Evolutionary conservation across 2,329 filamentous ascomycete genomes (phyloP).

Genomic region (Biscogniauxia sp.): DNA sequence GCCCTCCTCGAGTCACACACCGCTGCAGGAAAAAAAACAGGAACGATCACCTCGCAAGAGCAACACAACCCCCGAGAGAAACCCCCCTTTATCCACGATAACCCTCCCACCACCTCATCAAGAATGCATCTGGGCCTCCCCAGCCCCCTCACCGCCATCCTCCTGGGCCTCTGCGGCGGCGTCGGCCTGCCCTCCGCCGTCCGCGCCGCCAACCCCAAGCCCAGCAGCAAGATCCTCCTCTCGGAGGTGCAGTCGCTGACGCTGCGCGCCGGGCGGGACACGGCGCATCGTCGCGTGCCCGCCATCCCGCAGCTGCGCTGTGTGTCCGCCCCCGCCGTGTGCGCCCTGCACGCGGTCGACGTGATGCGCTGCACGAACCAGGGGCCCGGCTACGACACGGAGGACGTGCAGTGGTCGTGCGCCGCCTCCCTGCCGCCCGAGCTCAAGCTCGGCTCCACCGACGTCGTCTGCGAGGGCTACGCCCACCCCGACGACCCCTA

Average conservation of each 20-base stretch:
- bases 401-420: conserved; percentile 92
- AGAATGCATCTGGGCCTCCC: neutral
- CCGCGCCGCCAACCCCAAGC: conserved; percentile 28
- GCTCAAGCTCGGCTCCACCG: conserved; percentile 74
- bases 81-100: too few species aligned
- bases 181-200: conserved; percentile 20
- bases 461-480: conserved; percentile 93
- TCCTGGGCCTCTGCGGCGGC: conserved; percentile 23
- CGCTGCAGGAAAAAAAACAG: too few species aligned
- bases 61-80: too few species aligned
- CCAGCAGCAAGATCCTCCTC: conserved; percentile 55
- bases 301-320: conserved; percentile 79
- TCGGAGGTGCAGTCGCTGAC: conserved; percentile 73
- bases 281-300: conserved; percentile 71
- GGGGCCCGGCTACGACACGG: conserved; percentile 71
- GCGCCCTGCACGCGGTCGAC: conserved; percentile 70
- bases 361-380: conserved; percentile 88
- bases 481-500: conserved; percentile 72
- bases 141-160: conserved; percentile 16
- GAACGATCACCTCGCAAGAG: too few species aligned
- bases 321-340: conserved; percentile 62
- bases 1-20: too few species aligned
- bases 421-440: conserved; percentile 59
- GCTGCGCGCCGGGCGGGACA: conserved; percentile 61
- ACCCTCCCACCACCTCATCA: too few species aligned